Conservation (phyloP, 768 basidiomycete genomes). For the Boletus vermiculosoides region DNA sequence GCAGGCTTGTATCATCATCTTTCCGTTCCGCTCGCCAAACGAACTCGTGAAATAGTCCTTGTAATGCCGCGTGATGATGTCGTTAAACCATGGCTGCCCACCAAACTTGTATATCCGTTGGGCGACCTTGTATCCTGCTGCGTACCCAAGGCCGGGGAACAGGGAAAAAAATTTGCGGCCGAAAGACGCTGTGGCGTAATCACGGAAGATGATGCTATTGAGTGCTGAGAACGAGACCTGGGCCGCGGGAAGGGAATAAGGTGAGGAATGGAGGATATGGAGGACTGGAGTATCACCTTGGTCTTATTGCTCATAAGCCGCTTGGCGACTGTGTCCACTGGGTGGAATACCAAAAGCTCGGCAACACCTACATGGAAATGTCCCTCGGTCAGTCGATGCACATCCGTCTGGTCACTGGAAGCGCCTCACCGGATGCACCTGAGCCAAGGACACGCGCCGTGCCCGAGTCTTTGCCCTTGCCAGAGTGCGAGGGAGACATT, state of each 20-base stretch:
- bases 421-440: conserved; percentile 73
- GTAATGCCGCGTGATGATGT: conserved; percentile 81
- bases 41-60: conserved; percentile 75
- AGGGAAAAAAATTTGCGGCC: conserved; percentile 76
- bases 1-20: conserved; percentile 91
- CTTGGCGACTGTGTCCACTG: conserved; percentile 97
- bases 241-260: not conserved
- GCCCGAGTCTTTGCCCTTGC: conserved; percentile 75
- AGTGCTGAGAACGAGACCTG: conserved; percentile 65
- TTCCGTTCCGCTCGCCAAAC: conserved; percentile 94
- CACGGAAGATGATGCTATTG: conserved; percentile 83
- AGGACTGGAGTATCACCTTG: conserved; percentile 45
- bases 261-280: not conserved
- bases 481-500: conserved; percentile 50
- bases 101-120: conserved; percentile 98
- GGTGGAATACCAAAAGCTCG: conserved; percentile 93
- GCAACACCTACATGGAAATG: conserved; percentile 65
- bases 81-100: conserved; percentile 97
- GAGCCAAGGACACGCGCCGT: conserved; percentile 89
- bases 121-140: conserved; percentile 95
- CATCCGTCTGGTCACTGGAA: not conserved
- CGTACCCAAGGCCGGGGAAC: conserved; percentile 98
- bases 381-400: not conserved
- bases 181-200: conserved; percentile 68
- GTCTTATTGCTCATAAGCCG: conserved; percentile 97